Percentiles rank a stretch among this genome's conserved stretches.
Conservation (phyloP, 2,329 filamentous ascomycete genomes). For the Domatiomyces globalis region DNA sequence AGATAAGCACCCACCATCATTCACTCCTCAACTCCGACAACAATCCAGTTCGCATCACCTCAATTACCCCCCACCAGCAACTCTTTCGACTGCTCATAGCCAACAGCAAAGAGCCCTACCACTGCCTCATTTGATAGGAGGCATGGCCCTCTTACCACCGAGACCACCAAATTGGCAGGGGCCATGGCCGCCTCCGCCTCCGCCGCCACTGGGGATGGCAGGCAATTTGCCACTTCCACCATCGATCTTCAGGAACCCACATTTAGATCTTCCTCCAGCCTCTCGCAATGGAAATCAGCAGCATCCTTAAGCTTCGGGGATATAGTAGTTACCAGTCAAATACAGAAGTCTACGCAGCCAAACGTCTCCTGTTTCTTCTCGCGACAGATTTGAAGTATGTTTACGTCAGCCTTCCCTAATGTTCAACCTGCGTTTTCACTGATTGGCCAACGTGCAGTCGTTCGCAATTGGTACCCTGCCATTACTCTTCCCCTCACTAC, state of each 20-base stretch:
- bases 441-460: too few relatives aligned
- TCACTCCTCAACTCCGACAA: background rate
- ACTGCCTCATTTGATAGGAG: conserved; percentile 5
- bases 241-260: background rate
- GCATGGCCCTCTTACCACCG: conserved; percentile 8
- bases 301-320: background rate
- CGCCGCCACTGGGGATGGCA: conserved; percentile 10
- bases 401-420: too few relatives aligned
- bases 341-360: background rate
- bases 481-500: background rate
- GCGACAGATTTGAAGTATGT: background rate
- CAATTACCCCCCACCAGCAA: background rate
- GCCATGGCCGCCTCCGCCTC: conserved; percentile 17
- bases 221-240: background rate
- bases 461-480: background rate
- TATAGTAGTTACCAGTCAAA: background rate
- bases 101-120: conserved; percentile 8
- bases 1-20: background rate
- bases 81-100: background rate
- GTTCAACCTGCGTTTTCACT: too few relatives aligned
- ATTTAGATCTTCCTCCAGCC: background rate
- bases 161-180: conserved; percentile 16
- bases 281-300: background rate
- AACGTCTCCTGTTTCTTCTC: background rate
- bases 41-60: background rate